Evolutionary conservation across 495 filamentous ascomycete genomes (phyloP).

Genomic region (Pyrenula aspistea): DNA sequence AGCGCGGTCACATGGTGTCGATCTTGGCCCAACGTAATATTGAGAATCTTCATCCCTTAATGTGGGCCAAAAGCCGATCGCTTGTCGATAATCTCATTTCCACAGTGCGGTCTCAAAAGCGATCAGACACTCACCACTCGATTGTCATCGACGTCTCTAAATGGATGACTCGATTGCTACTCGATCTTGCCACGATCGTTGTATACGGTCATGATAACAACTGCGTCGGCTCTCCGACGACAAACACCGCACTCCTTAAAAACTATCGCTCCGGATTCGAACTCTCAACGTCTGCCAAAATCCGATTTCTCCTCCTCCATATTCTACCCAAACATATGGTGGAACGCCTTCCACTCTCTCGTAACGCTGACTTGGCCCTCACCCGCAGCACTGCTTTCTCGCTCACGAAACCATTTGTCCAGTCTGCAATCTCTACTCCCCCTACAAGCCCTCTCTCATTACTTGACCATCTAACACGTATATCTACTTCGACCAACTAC

Average conservation of each 20-base stretch:
- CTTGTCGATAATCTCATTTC: not conserved
- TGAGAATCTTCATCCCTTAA: slow-evolving; percentile 37
- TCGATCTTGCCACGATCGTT: slow-evolving; percentile 13
- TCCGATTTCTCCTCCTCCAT: not conserved
- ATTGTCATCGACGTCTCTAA: not conserved
- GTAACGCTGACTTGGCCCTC: not conserved
- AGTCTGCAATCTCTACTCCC: not conserved
- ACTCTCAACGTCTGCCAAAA: not conserved
- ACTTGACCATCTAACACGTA: not conserved
- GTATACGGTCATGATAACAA: not conserved
- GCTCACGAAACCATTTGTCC: not conserved
- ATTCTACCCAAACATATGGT: not conserved
- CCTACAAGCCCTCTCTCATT: not conserved
- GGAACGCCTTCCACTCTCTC: not conserved
- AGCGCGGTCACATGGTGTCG: not conserved
- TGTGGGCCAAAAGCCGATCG: slow-evolving; percentile 46
- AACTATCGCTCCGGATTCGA: not conserved
- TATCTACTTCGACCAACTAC: not conserved
- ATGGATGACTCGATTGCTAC: not conserved
- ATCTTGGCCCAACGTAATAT: not conserved
- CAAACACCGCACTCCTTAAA: not conserved
- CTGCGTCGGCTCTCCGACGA: not conserved
- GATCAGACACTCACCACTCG: not conserved
- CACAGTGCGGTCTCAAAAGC: not conserved
- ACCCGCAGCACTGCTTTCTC: not conserved